Conservation (phyloP, 352 stramenopile species). For the Halophytophthora batemanensis region DNA sequence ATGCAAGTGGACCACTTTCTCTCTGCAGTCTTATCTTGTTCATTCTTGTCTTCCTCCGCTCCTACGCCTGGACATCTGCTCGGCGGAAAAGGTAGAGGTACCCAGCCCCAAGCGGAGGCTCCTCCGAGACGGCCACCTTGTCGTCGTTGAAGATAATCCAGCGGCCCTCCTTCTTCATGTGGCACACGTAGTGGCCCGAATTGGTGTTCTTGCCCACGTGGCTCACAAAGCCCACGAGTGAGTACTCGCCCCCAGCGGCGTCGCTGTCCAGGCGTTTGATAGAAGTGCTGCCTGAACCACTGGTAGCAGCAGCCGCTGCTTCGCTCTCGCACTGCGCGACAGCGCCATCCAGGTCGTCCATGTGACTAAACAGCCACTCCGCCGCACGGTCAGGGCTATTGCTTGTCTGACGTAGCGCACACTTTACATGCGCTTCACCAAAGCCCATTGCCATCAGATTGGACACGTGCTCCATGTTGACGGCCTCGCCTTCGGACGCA, state of each 20-base stretch:
- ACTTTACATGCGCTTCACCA: conserved; percentile 86
- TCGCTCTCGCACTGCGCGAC: conserved; percentile 83
- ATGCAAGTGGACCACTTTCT: too few relatives aligned
- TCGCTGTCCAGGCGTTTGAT: conserved; percentile 59
- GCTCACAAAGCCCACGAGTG: conserved; percentile 96
- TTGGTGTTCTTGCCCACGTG: conserved; percentile 98
- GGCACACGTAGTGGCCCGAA: conserved; percentile 98
- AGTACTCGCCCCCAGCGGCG: conserved; percentile 72
- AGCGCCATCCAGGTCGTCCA: conserved; percentile 92
- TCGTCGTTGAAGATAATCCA: conserved; percentile 99
- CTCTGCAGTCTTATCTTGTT: too few relatives aligned
- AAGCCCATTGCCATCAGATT: conserved; percentile 89
- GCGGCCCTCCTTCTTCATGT: conserved; percentile 95
- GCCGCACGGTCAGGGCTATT: conserved; percentile 92
- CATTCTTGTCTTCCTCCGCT: background rate
- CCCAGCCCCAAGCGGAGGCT: conserved; percentile 92
- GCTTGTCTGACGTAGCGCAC: conserved; percentile 90
- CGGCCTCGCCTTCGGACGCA: conserved; percentile 35
- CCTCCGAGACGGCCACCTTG: conserved; percentile 95
- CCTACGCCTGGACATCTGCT: conserved; percentile 34
- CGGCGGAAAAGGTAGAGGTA: conserved; percentile 96
- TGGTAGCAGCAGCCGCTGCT: conserved; percentile 10
- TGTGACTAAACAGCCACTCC: conserved; percentile 98
- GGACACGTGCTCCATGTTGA: conserved; percentile 72
- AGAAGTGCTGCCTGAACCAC: conserved; percentile 13